Conservation (phyloP, 2,329 filamentous ascomycete genomes). For the Cytospora leucostoma region DNA sequence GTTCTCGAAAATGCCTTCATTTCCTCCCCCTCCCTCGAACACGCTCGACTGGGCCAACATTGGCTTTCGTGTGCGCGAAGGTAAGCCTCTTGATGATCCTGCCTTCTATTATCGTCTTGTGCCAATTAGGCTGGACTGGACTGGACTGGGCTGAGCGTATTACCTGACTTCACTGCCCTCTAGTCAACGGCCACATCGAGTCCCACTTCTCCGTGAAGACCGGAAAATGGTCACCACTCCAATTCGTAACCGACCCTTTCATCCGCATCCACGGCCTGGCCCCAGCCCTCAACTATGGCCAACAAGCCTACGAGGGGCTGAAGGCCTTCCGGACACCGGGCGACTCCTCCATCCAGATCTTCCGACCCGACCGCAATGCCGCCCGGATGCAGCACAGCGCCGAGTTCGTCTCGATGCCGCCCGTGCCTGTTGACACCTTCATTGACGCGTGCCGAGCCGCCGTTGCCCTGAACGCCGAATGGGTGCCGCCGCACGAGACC, state of each 20-base stretch:
- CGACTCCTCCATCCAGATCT: conserved; percentile 73
- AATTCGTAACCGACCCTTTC: conserved; percentile 80
- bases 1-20: conserved; percentile 49
- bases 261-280: conserved; percentile 93
- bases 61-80: conserved; percentile 90
- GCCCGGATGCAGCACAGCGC: conserved; percentile 82
- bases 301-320: conserved; percentile 97
- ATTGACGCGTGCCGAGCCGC: conserved; percentile 75
- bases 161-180: background rate
- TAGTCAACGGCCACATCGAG: conserved; percentile 93
- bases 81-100: conserved; percentile 47
- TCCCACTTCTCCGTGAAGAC: conserved; percentile 76
- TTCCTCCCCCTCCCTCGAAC: conserved; percentile 76
- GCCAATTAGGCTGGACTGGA: background rate
- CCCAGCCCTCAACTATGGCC: conserved; percentile 92
- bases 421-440: conserved; percentile 76
- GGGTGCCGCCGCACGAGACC: conserved; percentile 84
- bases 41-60: conserved; percentile 93
- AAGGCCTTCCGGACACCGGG: conserved; percentile 86
- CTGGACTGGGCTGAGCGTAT: background rate
- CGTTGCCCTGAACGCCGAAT: conserved; percentile 85
- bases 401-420: conserved; percentile 79
- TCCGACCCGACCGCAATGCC: conserved; percentile 86
- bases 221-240: conserved; percentile 74
- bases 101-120: background rate